Conservation (phyloP, 371 early-diverging fungal genomes). For the Chytridiales sp. region DNA sequence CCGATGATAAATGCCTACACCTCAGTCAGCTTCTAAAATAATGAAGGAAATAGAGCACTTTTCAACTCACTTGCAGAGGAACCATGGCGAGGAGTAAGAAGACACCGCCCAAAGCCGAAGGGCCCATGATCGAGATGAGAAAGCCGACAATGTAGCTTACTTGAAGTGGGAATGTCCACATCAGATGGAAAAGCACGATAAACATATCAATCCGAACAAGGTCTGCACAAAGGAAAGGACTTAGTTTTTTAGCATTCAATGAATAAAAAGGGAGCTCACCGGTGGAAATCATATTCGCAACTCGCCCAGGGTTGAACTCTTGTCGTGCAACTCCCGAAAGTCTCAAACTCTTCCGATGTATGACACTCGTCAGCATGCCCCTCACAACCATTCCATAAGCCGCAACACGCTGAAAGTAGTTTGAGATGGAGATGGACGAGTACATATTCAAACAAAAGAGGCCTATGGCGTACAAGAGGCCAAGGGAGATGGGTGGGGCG, state of each 20-base stretch:
- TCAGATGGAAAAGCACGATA: constrained; percentile 21
- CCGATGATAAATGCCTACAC: constrained; percentile 11
- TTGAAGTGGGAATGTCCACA: constrained; percentile 38
- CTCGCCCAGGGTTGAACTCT: constrained; percentile 60
- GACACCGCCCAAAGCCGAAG: constrained; percentile 38
- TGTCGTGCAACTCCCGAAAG: constrained; percentile 48
- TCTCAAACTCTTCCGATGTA: constrained; percentile 56
- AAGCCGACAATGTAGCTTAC: constrained; percentile 24
- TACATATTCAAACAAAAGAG: constrained; percentile 27
- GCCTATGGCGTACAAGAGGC: constrained; percentile 22
- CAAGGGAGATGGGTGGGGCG: constrained; percentile 20
- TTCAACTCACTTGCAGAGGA: constrained; percentile 20
- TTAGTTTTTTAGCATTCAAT: background rate
- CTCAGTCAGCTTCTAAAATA: background rate
- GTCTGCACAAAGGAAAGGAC: constrained; percentile 41
- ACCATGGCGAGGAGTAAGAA: constrained; percentile 28
- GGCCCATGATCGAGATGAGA: constrained; percentile 23
- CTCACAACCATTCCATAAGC: constrained; percentile 41
- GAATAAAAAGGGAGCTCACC: constrained; percentile 6
- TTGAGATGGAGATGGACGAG: constrained; percentile 17
- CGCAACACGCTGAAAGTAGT: constrained; percentile 28
- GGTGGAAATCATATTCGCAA: constrained; percentile 81
- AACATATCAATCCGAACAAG: constrained; percentile 54
- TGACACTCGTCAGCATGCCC: constrained; percentile 50
- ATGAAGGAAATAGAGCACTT: background rate